These are phyloP conservation scores for Cordyceps javanica DNA, from an alignment of 2,329 filamentous ascomycete species.

Conservation along the genomic window DNA sequence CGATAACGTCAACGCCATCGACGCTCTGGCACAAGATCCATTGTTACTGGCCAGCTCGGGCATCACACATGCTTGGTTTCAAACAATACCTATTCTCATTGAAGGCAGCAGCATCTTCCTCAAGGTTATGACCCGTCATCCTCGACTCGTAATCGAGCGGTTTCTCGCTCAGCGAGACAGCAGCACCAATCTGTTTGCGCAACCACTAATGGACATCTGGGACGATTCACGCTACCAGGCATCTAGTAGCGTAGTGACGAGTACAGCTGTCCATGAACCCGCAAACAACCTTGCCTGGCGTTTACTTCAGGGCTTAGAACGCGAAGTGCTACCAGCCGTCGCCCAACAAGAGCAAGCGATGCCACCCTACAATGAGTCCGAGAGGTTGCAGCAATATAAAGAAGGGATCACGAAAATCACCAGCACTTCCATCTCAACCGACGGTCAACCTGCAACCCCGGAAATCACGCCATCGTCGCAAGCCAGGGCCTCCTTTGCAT, in stretches of 20 bases:
- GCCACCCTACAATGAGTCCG: background rate
- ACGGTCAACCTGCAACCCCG: background rate
- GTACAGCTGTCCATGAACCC: background rate
- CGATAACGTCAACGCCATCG: conserved; percentile 16
- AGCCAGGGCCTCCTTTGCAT: conserved; percentile 17
- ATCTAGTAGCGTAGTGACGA: background rate
- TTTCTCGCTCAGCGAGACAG: background rate
- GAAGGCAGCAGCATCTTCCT: background rate
- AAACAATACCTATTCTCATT: conserved; percentile 19
- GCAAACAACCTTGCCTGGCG: background rate
- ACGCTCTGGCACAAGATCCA: conserved; percentile 22
- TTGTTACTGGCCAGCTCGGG: conserved; percentile 25
- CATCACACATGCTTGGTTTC: conserved; percentile 22
- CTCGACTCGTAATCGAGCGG: background rate
- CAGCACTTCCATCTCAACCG: background rate
- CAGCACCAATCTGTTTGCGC: background rate
- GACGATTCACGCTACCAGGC: background rate
- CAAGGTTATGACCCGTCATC: background rate
- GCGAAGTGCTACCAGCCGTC: background rate
- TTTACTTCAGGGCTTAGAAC: background rate
- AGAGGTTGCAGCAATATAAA: background rate
- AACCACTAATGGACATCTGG: background rate
- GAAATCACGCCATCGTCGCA: background rate
- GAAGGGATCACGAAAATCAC: background rate
- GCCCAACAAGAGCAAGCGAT: background rate